phyloP scores from a whole-genome alignment of 2,329 filamentous ascomycete genomes.

The Paracamarosporium sp. region DNA sequence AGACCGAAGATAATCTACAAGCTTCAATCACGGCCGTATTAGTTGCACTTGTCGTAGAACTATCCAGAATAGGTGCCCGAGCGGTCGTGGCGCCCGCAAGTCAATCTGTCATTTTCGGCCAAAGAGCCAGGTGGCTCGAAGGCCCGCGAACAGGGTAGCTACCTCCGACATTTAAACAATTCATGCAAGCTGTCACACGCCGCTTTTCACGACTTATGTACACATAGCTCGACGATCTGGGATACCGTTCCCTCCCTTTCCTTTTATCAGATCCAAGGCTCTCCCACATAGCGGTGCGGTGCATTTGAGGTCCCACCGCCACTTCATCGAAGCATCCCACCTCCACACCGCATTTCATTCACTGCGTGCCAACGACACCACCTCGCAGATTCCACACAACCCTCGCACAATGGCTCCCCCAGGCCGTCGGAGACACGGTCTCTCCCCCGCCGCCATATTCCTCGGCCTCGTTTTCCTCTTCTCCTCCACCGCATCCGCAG shows the following conservation, averaged over 20 bases:
- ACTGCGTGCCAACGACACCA: constrained; percentile 3
- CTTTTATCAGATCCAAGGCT: constrained; percentile 16
- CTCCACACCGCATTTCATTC: constrained; percentile 17
- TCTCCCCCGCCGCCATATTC: constrained; percentile 55
- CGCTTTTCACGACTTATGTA: constrained; percentile 22
- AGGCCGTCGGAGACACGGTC: constrained; percentile 49
- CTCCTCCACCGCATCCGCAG: constrained; percentile 63
- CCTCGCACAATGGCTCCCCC: constrained; percentile 54
- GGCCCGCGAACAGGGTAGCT: constrained; percentile 13
- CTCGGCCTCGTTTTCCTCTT: constrained; percentile 63
- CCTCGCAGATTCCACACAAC: neutral
- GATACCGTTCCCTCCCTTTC: constrained; percentile 35
- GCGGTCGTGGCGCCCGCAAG: constrained; percentile 2
- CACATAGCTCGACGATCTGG: constrained; percentile 22
- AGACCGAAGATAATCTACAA: neutral
- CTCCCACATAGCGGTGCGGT: constrained; percentile 10
- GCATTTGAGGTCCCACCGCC: constrained; percentile 21
- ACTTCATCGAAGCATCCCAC: constrained; percentile 27
- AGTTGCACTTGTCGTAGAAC: neutral
- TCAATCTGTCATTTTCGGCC: constrained; percentile 10
- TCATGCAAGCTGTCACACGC: constrained; percentile 14
- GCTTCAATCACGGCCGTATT: neutral
- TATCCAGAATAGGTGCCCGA: neutral
- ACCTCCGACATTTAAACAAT: constrained; percentile 19
- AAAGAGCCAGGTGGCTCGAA: constrained; percentile 9